phyloP scores from a whole-genome alignment of 306 rosid genomes.

The Cucurbita argyrosperma region DNA sequence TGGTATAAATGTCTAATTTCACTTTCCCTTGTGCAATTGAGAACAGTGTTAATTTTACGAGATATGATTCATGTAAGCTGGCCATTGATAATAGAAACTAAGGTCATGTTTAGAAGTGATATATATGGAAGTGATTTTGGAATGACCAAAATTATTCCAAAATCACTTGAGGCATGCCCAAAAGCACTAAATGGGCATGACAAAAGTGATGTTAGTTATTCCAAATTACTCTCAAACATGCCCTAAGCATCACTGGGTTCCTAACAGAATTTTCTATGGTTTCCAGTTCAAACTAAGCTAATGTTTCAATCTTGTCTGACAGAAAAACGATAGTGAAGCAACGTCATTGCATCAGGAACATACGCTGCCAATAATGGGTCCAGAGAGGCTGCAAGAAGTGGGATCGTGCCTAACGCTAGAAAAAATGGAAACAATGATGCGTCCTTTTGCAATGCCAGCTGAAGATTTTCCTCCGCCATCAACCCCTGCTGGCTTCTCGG shows the following conservation, averaged over 20 bases:
- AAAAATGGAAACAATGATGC: conserved; percentile 80
- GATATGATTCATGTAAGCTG: background rate
- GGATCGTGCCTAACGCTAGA: conserved; percentile 78
- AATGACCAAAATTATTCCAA: too few relatives aligned
- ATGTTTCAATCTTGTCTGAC: conserved; percentile 11
- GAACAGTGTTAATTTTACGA: background rate
- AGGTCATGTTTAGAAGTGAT: too few relatives aligned
- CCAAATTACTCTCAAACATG: too few relatives aligned
- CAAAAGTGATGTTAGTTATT: too few relatives aligned
- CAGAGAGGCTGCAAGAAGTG: conserved; percentile 84
- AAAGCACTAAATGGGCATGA: too few relatives aligned
- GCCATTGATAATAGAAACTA: background rate
- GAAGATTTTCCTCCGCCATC: conserved; percentile 95
- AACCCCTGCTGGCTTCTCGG: conserved; percentile 74
- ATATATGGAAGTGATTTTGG: too few relatives aligned
- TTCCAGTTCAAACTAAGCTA: background rate
- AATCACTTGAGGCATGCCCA: too few relatives aligned
- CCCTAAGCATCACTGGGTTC: background rate
- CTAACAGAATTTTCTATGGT: background rate
- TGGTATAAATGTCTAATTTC: background rate
- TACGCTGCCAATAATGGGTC: conserved; percentile 82
- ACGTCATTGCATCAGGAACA: conserved; percentile 82
- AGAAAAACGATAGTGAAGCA: conserved; percentile 59
- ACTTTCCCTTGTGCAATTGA: background rate
- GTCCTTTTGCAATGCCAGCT: conserved; percentile 97